Evolutionary conservation across 257 asterid species (phyloP).

Genomic region (Solanum rostratum): DNA sequence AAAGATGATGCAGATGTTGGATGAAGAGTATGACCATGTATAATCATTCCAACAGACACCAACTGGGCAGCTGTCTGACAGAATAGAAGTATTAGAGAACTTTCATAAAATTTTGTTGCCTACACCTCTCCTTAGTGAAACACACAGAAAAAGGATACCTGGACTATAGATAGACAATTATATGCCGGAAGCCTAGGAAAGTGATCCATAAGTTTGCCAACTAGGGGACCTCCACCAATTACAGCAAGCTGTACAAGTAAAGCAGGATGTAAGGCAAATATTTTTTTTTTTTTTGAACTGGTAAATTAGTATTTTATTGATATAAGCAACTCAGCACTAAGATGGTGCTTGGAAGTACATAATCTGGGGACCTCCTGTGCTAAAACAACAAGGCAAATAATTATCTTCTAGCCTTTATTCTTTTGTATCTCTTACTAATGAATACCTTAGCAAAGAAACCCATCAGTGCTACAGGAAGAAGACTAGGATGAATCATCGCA

Average conservation of each 20-base stretch:
- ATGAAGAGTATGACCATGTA: conserved; percentile 53
- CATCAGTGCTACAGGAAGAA: conserved; percentile 89
- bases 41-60: conserved; percentile 78
- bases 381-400: conserved; percentile 5
- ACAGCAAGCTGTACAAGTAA: conserved; percentile 62
- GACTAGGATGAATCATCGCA: conserved; percentile 84
- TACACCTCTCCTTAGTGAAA: not conserved
- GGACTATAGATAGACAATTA: conserved; percentile 54
- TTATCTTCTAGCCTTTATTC: not conserved
- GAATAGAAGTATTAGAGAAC: conserved; percentile 11
- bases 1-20: conserved; percentile 35
- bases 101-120: conserved; percentile 1
- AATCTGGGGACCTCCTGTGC: not conserved
- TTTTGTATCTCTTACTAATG: not conserved
- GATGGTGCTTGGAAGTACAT: not conserved
- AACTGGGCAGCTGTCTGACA: conserved; percentile 87
- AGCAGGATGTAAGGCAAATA: conserved; percentile 12
- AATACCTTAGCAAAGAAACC: conserved; percentile 79
- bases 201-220: conserved; percentile 87
- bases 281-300: not conserved
- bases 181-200: conserved; percentile 84
- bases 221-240: conserved; percentile 88
- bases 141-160: conserved; percentile 35
- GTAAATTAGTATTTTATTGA: not conserved
- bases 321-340: not conserved